A percentile compares a stretch with the other conserved stretches of the same genome.
These are phyloP conservation scores for Cladosporium oxysporum DNA, from an alignment of 2,329 filamentous ascomycete species.

Conservation along the genomic window DNA sequence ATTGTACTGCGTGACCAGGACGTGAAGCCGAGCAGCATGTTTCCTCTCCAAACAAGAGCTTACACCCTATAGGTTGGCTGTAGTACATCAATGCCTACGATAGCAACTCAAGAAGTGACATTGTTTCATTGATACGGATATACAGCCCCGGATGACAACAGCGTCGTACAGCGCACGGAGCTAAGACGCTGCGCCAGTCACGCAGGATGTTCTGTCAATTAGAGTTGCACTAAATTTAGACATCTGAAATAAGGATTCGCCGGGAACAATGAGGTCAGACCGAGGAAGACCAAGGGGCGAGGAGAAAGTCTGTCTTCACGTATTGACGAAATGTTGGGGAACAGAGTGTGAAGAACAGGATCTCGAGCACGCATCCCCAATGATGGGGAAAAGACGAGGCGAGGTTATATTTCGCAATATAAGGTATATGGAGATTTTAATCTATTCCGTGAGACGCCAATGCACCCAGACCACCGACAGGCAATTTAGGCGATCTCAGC, in stretches of 20 bases:
- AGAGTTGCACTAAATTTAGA: neutral
- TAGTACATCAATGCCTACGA: neutral
- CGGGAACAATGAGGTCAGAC: neutral
- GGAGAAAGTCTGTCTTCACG: neutral
- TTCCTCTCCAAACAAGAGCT: neutral
- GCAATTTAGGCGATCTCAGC: conserved; percentile 3
- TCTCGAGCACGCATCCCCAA: neutral
- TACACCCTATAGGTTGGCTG: neutral
- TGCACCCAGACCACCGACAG: neutral
- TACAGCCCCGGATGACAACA: neutral
- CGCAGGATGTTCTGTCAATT: neutral
- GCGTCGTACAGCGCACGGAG: neutral
- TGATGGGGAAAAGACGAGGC: neutral
- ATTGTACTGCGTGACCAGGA: neutral
- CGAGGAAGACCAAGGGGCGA: neutral
- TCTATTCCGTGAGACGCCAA: neutral
- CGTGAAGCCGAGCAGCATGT: neutral
- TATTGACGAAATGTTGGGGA: neutral
- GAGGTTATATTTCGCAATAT: neutral
- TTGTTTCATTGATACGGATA: neutral
- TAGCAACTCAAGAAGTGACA: neutral
- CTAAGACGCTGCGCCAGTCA: neutral
- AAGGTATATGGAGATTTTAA: neutral
- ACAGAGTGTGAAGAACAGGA: neutral
- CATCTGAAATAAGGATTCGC: neutral